These are phyloP conservation scores for Fraxinus latifolia DNA, from an alignment of 305 asterid species.

Conservation along the genomic window DNA sequence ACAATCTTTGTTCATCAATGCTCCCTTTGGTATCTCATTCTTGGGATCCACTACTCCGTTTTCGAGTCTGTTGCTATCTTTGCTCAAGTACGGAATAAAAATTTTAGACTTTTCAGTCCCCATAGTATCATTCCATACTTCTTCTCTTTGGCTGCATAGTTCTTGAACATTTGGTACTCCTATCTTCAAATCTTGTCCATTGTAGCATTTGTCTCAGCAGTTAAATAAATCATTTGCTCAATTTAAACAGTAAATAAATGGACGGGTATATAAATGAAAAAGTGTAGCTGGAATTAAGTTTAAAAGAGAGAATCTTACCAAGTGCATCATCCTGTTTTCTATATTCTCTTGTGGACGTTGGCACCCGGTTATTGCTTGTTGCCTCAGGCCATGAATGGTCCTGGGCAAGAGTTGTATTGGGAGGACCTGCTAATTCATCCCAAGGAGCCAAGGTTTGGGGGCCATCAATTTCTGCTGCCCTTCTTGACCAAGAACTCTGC, in stretches of 20 bases:
- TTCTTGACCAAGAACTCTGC: slow-evolving; percentile 50
- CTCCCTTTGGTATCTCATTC: slow-evolving; percentile 21
- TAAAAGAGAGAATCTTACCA: slow-evolving; percentile 26
- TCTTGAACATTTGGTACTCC: slow-evolving; percentile 31
- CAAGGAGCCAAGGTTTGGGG: slow-evolving; percentile 37
- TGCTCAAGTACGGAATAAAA: slow-evolving; percentile 20
- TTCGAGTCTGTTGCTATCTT: slow-evolving; percentile 26
- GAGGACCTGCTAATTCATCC: slow-evolving; percentile 38
- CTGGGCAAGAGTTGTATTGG: slow-evolving; percentile 45
- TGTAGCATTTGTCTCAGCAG: slow-evolving; percentile 25
- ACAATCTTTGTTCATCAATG: slow-evolving; percentile 24
- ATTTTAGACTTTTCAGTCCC: slow-evolving; percentile 22
- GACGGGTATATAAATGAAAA: not conserved
- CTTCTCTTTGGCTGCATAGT: slow-evolving; percentile 23
- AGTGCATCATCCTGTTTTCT: slow-evolving; percentile 26
- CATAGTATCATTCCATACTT: slow-evolving; percentile 14
- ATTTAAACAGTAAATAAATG: not conserved
- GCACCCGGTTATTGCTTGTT: slow-evolving; percentile 24
- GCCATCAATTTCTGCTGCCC: slow-evolving; percentile 43
- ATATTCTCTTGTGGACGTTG: slow-evolving; percentile 24
- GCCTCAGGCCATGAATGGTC: slow-evolving; percentile 41
- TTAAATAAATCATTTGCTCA: not conserved
- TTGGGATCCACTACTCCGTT: slow-evolving; percentile 21
- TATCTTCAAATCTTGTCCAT: slow-evolving; percentile 40
- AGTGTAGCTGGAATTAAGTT: not conserved